These are phyloP conservation scores for Crotalaria pallida DNA, from an alignment of 306 rosid species.

Conservation along the genomic window DNA sequence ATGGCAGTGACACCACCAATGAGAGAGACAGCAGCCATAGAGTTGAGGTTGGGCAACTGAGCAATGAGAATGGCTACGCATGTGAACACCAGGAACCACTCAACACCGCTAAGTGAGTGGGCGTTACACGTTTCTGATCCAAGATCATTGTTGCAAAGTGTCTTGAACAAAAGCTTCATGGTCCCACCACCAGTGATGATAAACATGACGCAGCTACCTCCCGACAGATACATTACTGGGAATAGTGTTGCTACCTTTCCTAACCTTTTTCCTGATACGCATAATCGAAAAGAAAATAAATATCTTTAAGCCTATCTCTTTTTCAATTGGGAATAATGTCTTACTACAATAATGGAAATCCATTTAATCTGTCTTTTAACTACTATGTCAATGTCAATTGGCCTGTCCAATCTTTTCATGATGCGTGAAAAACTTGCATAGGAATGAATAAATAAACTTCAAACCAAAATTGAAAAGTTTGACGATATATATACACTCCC, in stretches of 20 bases:
- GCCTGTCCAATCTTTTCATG: too few species aligned
- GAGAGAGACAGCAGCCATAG: slow-evolving; percentile 45
- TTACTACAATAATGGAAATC: too few species aligned
- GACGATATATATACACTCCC: neutral
- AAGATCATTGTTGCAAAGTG: slow-evolving; percentile 16
- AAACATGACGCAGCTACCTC: slow-evolving; percentile 34
- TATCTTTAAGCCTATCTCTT: neutral
- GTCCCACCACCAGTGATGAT: slow-evolving; percentile 43
- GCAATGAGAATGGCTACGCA: slow-evolving; percentile 46
- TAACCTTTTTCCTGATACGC: slow-evolving; percentile 14
- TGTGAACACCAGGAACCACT: slow-evolving; percentile 56
- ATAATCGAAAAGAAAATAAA: neutral
- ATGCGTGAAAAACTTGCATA: too few species aligned
- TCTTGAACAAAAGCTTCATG: slow-evolving; percentile 33
- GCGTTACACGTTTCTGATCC: slow-evolving; percentile 23
- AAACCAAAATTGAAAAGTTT: neutral
- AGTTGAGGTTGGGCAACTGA: slow-evolving; percentile 59
- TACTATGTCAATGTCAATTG: too few species aligned
- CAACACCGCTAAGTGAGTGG: slow-evolving; percentile 14
- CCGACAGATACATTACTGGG: slow-evolving; percentile 47
- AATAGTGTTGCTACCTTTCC: slow-evolving; percentile 42
- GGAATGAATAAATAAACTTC: neutral
- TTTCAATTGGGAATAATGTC: too few species aligned
- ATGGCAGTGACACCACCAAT: slow-evolving; percentile 38
- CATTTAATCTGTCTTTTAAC: too few species aligned